A percentile compares a stretch with the other conserved stretches of the same genome.
Conservation (phyloP, 495 filamentous ascomycete species). For the Massariosphaeria phaeospora region DNA sequence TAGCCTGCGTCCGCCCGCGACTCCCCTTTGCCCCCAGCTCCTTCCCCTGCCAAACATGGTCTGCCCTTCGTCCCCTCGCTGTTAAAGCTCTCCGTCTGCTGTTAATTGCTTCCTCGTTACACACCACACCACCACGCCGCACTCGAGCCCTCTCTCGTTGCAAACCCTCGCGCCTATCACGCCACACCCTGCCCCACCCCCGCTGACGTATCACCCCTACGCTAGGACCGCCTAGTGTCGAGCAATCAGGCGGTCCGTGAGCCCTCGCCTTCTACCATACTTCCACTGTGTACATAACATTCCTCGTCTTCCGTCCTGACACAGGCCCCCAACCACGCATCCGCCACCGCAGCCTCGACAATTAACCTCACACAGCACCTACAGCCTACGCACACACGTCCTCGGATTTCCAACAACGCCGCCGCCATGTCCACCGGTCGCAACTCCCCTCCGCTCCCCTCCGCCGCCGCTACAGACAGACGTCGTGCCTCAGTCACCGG, state of each 20-base stretch:
- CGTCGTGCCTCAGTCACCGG: conserved; percentile 39
- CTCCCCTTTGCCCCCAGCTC: not conserved
- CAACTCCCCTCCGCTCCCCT: conserved; percentile 30
- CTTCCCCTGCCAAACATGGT: conserved; percentile 8
- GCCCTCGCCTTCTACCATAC: too few relatives aligned
- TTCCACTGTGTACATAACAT: too few relatives aligned
- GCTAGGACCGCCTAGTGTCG: not conserved
- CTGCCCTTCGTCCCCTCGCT: not conserved
- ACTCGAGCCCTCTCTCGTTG: conserved; percentile 9
- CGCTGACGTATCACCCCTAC: conserved; percentile 19
- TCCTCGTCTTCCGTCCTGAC: not conserved
- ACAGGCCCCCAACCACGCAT: not conserved
- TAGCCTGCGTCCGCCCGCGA: not conserved
- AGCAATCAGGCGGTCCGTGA: too few relatives aligned
- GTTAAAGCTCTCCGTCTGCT: not conserved
- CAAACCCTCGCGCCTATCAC: conserved; percentile 20
- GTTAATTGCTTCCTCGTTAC: conserved; percentile 6
- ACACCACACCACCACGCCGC: not conserved
- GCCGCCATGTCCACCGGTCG: conserved; percentile 33
- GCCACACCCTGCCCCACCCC: conserved; percentile 19
- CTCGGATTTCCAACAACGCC: not conserved
- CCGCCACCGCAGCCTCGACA: not conserved
- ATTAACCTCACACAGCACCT: conserved; percentile 3
- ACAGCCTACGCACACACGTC: not conserved
- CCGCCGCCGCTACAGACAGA: conserved; percentile 24